Percentiles rank a stretch among this genome's conserved stretches.
phyloP scores from a whole-genome alignment of 2,329 filamentous ascomycete genomes.

The Exophiala sp. region DNA sequence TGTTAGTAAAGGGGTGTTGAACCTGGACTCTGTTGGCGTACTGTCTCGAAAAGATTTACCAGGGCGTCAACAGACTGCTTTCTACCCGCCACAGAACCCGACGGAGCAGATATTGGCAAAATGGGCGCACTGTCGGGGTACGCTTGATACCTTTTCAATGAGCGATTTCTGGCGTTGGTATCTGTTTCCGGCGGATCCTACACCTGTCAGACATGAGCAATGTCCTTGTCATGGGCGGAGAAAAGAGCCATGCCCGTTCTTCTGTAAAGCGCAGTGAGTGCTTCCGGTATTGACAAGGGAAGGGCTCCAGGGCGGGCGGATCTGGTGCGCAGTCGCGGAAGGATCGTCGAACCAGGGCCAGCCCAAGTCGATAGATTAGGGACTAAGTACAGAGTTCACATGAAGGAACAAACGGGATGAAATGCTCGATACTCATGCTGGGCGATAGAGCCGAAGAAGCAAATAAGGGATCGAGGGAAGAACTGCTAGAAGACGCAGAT shows the following conservation, averaged over 20 bases:
- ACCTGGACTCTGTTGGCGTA: conserved; percentile 2
- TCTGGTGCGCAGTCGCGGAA: conserved; percentile 9
- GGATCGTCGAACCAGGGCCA: conserved; percentile 19
- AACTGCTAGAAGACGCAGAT: background rate
- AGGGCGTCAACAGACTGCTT: conserved; percentile 18
- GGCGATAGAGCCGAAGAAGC: conserved; percentile 1
- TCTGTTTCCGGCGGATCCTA: conserved; percentile 8
- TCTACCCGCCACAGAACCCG: background rate
- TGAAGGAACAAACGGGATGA: conserved; percentile 10
- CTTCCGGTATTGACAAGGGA: background rate
- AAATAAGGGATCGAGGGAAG: background rate
- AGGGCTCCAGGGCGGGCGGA: conserved; percentile 1
- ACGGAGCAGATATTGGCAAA: background rate
- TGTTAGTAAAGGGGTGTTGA: background rate
- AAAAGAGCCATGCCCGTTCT: conserved; percentile 8
- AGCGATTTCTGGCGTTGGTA: conserved; percentile 1
- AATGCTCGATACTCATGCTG: conserved; percentile 22
- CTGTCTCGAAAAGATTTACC: conserved; percentile 19
- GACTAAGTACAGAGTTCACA: conserved; percentile 15
- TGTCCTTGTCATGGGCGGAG: background rate
- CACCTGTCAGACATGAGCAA: conserved; percentile 21
- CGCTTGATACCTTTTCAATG: background rate
- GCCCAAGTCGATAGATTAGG: conserved; percentile 14
- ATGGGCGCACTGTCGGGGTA: background rate
- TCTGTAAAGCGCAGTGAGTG: background rate